A percentile compares a stretch with the other conserved stretches of the same genome.
Conservation (phyloP, 805 yeast genomes). For the Dipodascus albidus region DNA sequence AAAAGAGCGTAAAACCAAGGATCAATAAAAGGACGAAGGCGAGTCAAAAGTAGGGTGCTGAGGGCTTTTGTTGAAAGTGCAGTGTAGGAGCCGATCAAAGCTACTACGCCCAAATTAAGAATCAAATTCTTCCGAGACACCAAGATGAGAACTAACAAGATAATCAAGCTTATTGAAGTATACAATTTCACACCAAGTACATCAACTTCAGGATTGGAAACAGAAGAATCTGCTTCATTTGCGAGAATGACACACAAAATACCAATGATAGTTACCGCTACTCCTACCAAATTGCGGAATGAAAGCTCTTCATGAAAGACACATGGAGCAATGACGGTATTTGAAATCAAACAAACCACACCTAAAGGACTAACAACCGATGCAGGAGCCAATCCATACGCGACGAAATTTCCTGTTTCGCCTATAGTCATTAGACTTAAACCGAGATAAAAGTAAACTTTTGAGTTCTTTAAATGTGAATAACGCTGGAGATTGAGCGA, state of each 20-base stretch:
- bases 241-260: conserved; percentile 32
- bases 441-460: conserved; percentile 32
- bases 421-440: conserved; percentile 32
- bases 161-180: conserved; percentile 20
- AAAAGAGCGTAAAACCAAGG: conserved; percentile 26
- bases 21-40: conserved; percentile 16
- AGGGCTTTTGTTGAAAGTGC: conserved; percentile 36
- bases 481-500: conserved; percentile 32
- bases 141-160: conserved; percentile 17
- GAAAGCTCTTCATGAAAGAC: conserved; percentile 31
- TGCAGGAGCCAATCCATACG: conserved; percentile 39
- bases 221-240: conserved; percentile 2
- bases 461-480: conserved; percentile 24
- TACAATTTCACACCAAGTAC: conserved; percentile 22
- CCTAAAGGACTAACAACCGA: conserved; percentile 39
- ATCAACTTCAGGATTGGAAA: conserved; percentile 10
- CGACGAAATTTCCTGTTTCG: conserved; percentile 36
- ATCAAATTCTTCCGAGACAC: conserved; percentile 15
- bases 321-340: conserved; percentile 37
- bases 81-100: conserved; percentile 37
- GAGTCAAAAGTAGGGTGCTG: conserved; percentile 20
- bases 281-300: conserved; percentile 29
- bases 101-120: conserved; percentile 28
- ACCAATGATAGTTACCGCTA: conserved; percentile 31
- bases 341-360: conserved; percentile 37